Percentiles rank a stretch among this genome's conserved stretches.
Evolutionary conservation across 2,329 filamentous ascomycete genomes (phyloP).

Genomic region (Myriosclerotinia curreyana): DNA sequence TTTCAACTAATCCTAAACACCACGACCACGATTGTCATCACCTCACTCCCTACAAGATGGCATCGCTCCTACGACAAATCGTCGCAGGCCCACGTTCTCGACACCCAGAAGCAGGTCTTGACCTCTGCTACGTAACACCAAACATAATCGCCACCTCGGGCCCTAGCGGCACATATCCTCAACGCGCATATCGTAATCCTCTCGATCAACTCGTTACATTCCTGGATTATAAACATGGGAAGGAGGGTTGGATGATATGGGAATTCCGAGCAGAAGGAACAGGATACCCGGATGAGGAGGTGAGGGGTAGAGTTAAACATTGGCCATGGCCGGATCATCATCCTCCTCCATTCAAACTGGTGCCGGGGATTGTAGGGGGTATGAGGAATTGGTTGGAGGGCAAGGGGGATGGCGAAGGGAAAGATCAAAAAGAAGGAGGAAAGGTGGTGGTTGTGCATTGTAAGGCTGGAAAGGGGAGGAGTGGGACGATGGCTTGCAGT

Average conservation of each 20-base stretch:
- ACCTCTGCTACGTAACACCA: slow-evolving; percentile 93
- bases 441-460: slow-evolving; percentile 91
- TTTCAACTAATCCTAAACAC: not conserved
- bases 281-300: slow-evolving; percentile 86
- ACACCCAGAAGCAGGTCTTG: slow-evolving; percentile 83
- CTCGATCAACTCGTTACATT: slow-evolving; percentile 83
- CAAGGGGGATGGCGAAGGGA: slow-evolving; percentile 38
- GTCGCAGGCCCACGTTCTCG: slow-evolving; percentile 81
- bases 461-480: slow-evolving; percentile 93
- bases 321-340: slow-evolving; percentile 98
- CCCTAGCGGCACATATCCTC: slow-evolving; percentile 83
- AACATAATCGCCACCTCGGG: slow-evolving; percentile 72
- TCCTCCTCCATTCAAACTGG: slow-evolving; percentile 84
- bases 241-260: slow-evolving; percentile 85
- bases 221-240: slow-evolving; percentile 78
- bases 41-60: slow-evolving; percentile 46
- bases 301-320: slow-evolving; percentile 81
- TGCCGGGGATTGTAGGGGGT: slow-evolving; percentile 84
- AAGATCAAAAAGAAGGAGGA: slow-evolving; percentile 35
- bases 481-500: slow-evolving; percentile 81
- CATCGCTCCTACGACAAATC: slow-evolving; percentile 81
- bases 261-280: slow-evolving; percentile 97
- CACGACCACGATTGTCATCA: not conserved
- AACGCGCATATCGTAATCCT: slow-evolving; percentile 90
- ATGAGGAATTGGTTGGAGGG: slow-evolving; percentile 84